Evolutionary conservation across 1,139 yeast species (phyloP), one percentile per base, ranked within the genome.

Genomic region (Groenewaldozyma sp.): DNA sequence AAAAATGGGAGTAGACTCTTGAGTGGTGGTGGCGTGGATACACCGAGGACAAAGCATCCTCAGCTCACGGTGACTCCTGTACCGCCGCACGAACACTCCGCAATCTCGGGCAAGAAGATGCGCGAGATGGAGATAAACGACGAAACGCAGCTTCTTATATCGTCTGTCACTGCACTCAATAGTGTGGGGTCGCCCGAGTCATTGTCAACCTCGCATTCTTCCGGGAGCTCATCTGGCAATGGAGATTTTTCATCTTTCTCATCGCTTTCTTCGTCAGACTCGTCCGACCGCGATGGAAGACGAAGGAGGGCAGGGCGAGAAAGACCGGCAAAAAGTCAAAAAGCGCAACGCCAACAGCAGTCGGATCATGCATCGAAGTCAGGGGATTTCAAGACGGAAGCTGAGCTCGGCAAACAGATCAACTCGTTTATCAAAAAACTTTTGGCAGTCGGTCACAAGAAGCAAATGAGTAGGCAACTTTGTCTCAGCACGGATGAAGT

Each of bases 401-500:
- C 10, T 14, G 7, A 29, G 6, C 17, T 29, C 21, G 21, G 33
- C 22, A n/a, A n/a, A 16, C n/a, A 10, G 4, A 7, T 29, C 20
- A 29, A 36, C 39, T 19, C 40, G 20, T 49, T 45, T 32, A 49
- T 53, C 31, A 42, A 44, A 28, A 47, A 51, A n/a, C 46, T 54
- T n/a, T 28, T 52, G 16, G 44, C 45, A 4, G 49, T 45, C 14
- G 48, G 49, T 4, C 29, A 33, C 18, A 39, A 42, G 28, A 42
- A 50, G 19, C 36, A 44, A 21, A 32, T 39, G 22, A 24, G 47
- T 22, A 40, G 45, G 24, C 38, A 43, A 6, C 50, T 62, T 46
- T 52, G 67, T 53, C 48, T 70, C 38, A 56, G 63, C 17, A 61
- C 73, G 5, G 65, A 70, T 48, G 91, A 82, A 55, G 70, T 82